Conservation (phyloP, 306 rosid genomes). For the Rosa lucieae region DNA sequence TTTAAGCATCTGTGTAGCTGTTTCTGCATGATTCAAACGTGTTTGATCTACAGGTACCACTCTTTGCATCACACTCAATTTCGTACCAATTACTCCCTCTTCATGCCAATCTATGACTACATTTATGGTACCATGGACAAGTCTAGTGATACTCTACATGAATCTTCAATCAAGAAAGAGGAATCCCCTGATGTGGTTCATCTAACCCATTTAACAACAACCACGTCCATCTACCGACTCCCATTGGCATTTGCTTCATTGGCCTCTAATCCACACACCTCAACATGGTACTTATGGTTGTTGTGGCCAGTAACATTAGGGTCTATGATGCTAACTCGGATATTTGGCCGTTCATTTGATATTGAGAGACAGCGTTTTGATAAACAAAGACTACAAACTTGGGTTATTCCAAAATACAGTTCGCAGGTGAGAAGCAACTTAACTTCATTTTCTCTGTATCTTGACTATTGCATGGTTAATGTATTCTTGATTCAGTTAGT, state of each 20-base stretch:
- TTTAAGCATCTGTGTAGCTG: not conserved
- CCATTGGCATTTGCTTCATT: conserved; percentile 33
- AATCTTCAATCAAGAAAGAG: conserved; percentile 16
- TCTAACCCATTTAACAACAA: conserved; percentile 37
- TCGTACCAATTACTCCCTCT: conserved; percentile 37
- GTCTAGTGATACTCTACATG: conserved; percentile 8
- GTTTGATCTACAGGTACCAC: conserved; percentile 29
- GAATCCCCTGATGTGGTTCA: conserved; percentile 36
- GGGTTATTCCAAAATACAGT: conserved; percentile 39
- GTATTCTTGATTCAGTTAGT: not conserved
- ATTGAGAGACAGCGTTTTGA: conserved; percentile 29
- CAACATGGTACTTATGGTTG: conserved; percentile 31
- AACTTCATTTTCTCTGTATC: not conserved
- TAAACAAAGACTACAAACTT: conserved; percentile 33
- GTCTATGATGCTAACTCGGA: conserved; percentile 25
- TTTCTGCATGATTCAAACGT: not conserved
- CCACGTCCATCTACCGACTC: conserved; percentile 35
- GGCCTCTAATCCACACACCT: conserved; percentile 34
- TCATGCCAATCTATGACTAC: conserved; percentile 44
- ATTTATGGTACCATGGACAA: conserved; percentile 36
- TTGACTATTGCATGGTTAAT: too few relatives aligned
- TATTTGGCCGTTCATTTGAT: conserved; percentile 27
- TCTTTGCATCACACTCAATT: conserved; percentile 50
- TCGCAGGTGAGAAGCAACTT: conserved; percentile 14
- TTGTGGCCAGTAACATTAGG: conserved; percentile 44